Percentiles rank a stretch among this genome's conserved stretches.
Evolutionary conservation across 2,329 filamentous ascomycete genomes (phyloP).

Genomic region (Epichloe elymi): DNA sequence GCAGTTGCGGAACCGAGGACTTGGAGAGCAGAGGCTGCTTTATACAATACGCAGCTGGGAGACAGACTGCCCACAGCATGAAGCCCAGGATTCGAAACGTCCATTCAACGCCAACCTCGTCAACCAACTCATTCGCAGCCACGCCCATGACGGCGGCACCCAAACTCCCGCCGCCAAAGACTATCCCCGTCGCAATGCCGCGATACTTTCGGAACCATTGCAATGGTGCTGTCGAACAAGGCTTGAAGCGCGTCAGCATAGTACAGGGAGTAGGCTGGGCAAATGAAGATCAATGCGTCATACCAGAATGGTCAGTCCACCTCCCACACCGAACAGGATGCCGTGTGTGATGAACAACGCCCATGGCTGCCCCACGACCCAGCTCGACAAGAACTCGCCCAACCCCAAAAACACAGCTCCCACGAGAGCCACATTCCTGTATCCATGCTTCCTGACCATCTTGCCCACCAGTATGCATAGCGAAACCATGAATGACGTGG

Average conservation of each 20-base stretch:
- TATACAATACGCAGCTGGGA: conserved; percentile 14
- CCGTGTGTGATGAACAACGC: conserved; percentile 16
- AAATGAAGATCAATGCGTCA: neutral
- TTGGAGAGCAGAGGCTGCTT: conserved; percentile 6
- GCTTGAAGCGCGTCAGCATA: conserved; percentile 6
- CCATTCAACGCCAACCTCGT: conserved; percentile 13
- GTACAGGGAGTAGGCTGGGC: neutral
- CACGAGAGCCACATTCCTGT: conserved; percentile 10
- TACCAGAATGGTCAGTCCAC: conserved; percentile 14
- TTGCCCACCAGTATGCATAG: conserved; percentile 14
- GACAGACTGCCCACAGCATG: conserved; percentile 15
- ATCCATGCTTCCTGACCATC: conserved; percentile 12
- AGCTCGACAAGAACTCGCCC: conserved; percentile 16
- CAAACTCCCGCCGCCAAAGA: conserved; percentile 15
- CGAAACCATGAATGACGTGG: conserved; percentile 16
- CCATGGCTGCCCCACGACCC: conserved; percentile 10
- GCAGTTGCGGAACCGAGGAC: conserved; percentile 9
- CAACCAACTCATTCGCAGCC: conserved; percentile 11
- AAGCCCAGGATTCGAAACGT: conserved; percentile 16
- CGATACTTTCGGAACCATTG: conserved; percentile 14
- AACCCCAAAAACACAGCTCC: conserved; percentile 14
- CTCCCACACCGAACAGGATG: conserved; percentile 15
- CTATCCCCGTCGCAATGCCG: conserved; percentile 15
- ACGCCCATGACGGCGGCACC: conserved; percentile 16
- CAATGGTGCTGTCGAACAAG: conserved; percentile 15